These are phyloP conservation scores for Echinochloa phyllopogon DNA, from an alignment of 176 grass and related monocot species.

Conservation along the genomic window DNA sequence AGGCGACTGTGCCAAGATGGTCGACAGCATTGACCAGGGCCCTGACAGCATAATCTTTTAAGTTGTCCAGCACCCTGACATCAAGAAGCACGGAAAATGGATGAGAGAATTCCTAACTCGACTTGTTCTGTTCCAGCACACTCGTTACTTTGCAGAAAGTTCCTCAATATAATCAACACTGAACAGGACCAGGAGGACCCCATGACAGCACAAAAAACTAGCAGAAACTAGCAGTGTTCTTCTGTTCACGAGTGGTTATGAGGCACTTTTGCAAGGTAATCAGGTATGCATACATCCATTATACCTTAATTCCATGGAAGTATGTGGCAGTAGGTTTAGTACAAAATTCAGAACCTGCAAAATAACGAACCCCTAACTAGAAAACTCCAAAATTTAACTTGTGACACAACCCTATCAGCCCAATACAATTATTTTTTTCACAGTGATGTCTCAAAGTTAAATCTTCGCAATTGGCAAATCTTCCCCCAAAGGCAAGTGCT, in stretches of 20 bases:
- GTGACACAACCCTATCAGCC: neutral
- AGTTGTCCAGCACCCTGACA: constrained; percentile 90
- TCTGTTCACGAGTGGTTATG: constrained; percentile 8
- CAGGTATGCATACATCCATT: constrained; percentile 12
- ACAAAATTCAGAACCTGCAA: constrained; percentile 7
- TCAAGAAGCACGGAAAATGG: constrained; percentile 34
- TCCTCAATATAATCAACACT: neutral
- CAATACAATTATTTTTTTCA: neutral
- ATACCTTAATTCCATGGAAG: neutral
- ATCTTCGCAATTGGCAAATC: neutral
- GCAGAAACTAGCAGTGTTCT: constrained; percentile 27
- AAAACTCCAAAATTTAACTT: constrained; percentile 9
- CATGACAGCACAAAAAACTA: neutral
- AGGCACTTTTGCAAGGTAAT: constrained; percentile 1
- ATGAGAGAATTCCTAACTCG: constrained; percentile 15
- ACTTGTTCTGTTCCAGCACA: constrained; percentile 1
- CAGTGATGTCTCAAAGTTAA: neutral
- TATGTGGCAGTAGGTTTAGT: neutral
- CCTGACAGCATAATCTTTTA: constrained; percentile 95
- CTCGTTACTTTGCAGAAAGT: constrained; percentile 26
- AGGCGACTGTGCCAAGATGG: constrained; percentile 92
- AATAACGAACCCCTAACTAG: neutral
- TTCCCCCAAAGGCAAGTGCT: neutral
- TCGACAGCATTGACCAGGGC: constrained; percentile 97
- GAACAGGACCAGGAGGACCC: neutral